Base-by-base conservation (phyloP, 257 asterid species). In the Przewalskia tangutica region DNA sequence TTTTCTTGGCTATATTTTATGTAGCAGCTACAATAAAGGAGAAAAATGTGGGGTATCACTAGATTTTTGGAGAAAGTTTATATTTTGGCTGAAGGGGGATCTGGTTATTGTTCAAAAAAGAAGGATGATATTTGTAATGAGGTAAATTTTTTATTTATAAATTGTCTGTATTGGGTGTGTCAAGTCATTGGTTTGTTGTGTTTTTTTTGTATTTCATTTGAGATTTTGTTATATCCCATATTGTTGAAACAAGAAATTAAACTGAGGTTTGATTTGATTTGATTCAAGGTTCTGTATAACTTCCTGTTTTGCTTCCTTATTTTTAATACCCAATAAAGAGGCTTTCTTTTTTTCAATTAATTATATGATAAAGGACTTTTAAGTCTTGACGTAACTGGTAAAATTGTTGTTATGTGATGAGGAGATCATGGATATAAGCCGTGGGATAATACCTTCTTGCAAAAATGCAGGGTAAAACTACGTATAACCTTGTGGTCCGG, bases 61-160 rank as follows among this genome's bases (percentile, higher is more conserved):
- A 93, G 90, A 84, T 88, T 86, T 77, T 89, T 89, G 93, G 97
- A 93, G 77, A 91, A 87, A 83, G 79, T 86, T 46, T 88, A 87
- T 87, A 64, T 42, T 87, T 87, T 90, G 92, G 92, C 90, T 8
- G 97, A 91, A 90, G 95, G 94, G 86, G 97, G 93, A 87, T 92
- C 97, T 89, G 91, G 77, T 53, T 92, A 91, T 84, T 92, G 94
- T 79, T 90, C 94, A 77, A 93, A 93, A 86, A 93, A 93, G 85
- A 83, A 91, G 34, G 97, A 93, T 92, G 95, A 93, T 89, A 78
- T 81, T 17, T 89, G 77, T 56, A 86, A 89, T 68, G 92, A 89
- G 94, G 95, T 92, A 77, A 75, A 40, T 4, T 58, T 38, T 46
- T 56, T 8, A 11, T 79, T 7, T 38, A 46, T 46, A 7, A 46